A percentile compares a stretch with the other conserved stretches of the same genome.
Conservation (phyloP, 768 basidiomycete species). For the Rhodotorula paludigena region DNA sequence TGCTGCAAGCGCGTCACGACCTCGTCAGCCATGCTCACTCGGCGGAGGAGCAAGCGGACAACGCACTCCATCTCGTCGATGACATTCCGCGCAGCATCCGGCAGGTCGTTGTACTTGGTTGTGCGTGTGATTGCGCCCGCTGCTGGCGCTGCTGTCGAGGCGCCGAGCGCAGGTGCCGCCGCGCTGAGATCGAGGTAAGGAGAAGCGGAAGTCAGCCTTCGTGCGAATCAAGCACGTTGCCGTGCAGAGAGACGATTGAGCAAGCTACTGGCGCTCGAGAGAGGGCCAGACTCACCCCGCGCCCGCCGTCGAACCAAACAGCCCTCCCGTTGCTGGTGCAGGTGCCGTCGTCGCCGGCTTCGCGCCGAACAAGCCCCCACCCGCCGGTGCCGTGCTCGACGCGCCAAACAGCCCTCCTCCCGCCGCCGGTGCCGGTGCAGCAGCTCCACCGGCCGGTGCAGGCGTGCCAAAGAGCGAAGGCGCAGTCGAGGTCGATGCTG, state of each 20-base stretch:
- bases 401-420: too few relatives aligned
- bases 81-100: constrained; percentile 32
- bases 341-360: background rate
- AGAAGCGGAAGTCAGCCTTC: too few relatives aligned
- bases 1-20: constrained; percentile 7
- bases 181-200: background rate
- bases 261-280: background rate
- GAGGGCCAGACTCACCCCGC: background rate
- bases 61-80: constrained; percentile 42
- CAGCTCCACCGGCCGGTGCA: background rate
- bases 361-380: background rate
- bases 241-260: too few relatives aligned
- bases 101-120: constrained; percentile 41
- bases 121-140: constrained; percentile 23
- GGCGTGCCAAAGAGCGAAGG: background rate
- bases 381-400: too few relatives aligned
- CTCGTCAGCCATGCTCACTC: background rate
- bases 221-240: too few relatives aligned
- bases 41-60: background rate
- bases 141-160: constrained; percentile 1
- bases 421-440: background rate
- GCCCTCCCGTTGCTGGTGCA: background rate
- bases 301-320: constrained; percentile 3
- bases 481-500: background rate
- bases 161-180: background rate